Evolutionary conservation across 2,329 filamentous ascomycete species (phyloP), one percentile per base, ranked within the genome.

Genomic region (Gaeumannomyces sp.): DNA sequence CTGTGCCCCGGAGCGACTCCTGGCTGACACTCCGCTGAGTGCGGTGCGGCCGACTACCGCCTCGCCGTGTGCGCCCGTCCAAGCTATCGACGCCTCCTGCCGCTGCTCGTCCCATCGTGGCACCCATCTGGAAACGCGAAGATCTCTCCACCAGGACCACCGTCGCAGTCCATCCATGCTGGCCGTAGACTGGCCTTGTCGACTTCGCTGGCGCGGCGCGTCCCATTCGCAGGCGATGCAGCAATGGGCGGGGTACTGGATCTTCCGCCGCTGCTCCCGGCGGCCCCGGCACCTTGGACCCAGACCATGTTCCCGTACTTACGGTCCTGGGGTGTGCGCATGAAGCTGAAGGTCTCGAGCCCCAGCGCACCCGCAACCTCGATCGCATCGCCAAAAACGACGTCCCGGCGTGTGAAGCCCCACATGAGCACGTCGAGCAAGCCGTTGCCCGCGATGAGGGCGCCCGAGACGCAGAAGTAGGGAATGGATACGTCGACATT

Each of bases 401-500:
- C 66, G 59, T 59, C 65, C 22, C 70, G 68, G 3, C 71, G 68
- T 22, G 72, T 73, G 4, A 69, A 66, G 53, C 72, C 69, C 72
- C 73, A 74, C n/a, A 73, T 66, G 19, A 74, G 66, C 13, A 73
- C 72, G 35, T 72, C 72, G 19, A 74, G 65, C 70, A 70, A 81
- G 5, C 80, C 80, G 68, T 82, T 83, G 63, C 75, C 78, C 0
- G 77, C 76, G 27, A 85, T 81, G 66, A 86, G 78, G 0, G 79
- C 77, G 3, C 83, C 84, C 0, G 83, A 81, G 2, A 80, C 72
- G 71, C 78, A 79, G 71, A 83, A 84, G 69, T 82, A 85, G 0
- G 71, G 69, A 1, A 81, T 73, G 0, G 81, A 77, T 22, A 84
- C 76, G 0, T 74, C 59, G n/a, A 75, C 70, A 2, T 82, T 80